A percentile compares a stretch with the other conserved stretches of the same genome.
Conservation (phyloP, 352 stramenopile genomes). For the Phytophthora rubi region DNA sequence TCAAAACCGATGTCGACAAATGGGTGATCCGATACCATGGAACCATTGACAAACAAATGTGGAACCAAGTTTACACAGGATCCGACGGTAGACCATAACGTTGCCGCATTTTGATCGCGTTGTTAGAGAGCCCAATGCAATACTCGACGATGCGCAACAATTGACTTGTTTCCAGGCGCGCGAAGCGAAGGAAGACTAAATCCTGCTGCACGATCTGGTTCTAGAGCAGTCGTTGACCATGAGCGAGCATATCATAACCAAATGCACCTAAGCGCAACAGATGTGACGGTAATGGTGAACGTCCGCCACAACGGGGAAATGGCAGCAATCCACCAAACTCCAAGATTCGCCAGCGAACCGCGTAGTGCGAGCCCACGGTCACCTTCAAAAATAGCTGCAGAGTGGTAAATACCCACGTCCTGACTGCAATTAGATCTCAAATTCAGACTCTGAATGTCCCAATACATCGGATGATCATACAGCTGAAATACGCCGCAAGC, state of each 20-base stretch:
- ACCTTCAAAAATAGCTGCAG: too few species aligned
- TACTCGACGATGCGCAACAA: not conserved
- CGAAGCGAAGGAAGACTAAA: constrained; percentile 5
- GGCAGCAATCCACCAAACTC: too few species aligned
- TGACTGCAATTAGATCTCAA: too few species aligned
- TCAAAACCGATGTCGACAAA: not conserved
- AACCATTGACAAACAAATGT: not conserved
- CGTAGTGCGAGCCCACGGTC: too few species aligned
- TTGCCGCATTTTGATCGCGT: constrained; percentile 3
- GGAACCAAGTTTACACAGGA: not conserved
- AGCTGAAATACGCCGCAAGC: constrained; percentile 1
- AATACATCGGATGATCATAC: too few species aligned
- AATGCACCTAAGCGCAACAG: not conserved
- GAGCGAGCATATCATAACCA: constrained; percentile 5
- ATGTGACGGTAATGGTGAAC: too few species aligned
- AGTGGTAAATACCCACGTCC: too few species aligned
- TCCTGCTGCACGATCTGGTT: not conserved
- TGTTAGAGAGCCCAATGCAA: not conserved
- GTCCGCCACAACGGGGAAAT: too few species aligned
- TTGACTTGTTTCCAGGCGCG: constrained; percentile 3
- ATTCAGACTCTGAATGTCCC: too few species aligned
- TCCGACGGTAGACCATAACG: not conserved
- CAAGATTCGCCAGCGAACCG: too few species aligned
- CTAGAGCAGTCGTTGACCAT: not conserved
- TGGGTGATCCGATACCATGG: constrained; percentile 2